phyloP scores from a whole-genome alignment of 768 basidiomycete genomes.

The Xerocomus potaroensis region DNA sequence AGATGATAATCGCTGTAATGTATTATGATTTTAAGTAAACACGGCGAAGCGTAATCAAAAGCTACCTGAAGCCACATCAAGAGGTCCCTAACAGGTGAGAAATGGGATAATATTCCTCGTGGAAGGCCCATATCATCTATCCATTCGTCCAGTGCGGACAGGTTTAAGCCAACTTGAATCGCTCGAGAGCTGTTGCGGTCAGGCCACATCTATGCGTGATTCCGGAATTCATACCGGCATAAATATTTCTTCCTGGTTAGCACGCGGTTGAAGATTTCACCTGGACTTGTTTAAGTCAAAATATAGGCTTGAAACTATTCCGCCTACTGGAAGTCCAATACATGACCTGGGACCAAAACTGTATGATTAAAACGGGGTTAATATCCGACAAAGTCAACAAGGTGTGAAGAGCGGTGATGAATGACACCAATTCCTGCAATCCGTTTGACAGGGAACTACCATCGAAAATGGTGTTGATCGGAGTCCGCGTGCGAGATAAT shows the following conservation, averaged over 20 bases:
- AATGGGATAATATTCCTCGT: constrained; percentile 70
- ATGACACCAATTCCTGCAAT: constrained; percentile 59
- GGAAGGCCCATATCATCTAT: constrained; percentile 78
- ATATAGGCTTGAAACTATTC: constrained; percentile 4
- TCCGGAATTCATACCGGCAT: constrained; percentile 57
- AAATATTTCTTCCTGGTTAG: constrained; percentile 92
- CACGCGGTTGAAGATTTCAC: constrained; percentile 82
- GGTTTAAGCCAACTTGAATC: constrained; percentile 84
- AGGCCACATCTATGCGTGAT: constrained; percentile 3
- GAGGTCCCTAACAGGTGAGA: constrained; percentile 80
- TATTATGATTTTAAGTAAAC: neutral
- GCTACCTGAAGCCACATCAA: constrained; percentile 79
- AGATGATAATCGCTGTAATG: constrained; percentile 70
- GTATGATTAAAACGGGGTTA: constrained; percentile 82
- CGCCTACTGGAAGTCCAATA: constrained; percentile 92
- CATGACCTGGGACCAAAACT: constrained; percentile 96
- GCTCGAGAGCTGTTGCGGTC: constrained; percentile 59
- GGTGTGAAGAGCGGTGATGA: constrained; percentile 82
- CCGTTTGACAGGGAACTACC: constrained; percentile 42
- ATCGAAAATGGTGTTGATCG: constrained; percentile 48
- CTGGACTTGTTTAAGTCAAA: constrained; percentile 35
- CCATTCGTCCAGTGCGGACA: constrained; percentile 89
- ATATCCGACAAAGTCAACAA: constrained; percentile 82
- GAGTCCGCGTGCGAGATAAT: constrained; percentile 52
- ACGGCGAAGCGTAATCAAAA: neutral